A percentile compares a stretch with the other conserved stretches of the same genome.
Conservation (phyloP, 2,329 filamentous ascomycete genomes). For the Fusarium sp. region DNA sequence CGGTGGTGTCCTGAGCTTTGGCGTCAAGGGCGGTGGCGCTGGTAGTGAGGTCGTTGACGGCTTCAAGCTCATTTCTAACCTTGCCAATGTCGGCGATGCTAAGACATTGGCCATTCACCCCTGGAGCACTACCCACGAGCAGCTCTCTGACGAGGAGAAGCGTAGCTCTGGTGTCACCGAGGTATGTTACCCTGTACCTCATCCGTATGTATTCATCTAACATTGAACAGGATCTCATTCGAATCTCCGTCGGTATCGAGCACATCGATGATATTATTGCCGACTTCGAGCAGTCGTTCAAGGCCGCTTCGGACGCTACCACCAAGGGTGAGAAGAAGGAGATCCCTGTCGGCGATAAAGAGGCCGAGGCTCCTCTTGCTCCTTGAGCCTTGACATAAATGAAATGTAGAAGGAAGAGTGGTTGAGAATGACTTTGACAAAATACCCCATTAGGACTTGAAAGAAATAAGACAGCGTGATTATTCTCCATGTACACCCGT, state of each 20-base stretch:
- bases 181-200: conserved; percentile 53
- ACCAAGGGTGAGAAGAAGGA: conserved; percentile 47
- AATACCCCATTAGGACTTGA: conserved; percentile 28
- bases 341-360: conserved; percentile 46
- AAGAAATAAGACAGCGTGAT: conserved; percentile 5
- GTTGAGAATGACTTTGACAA: conserved; percentile 21
- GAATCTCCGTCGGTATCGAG: conserved; percentile 94
- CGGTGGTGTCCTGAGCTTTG: conserved; percentile 92
- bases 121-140: conserved; percentile 95
- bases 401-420: neutral
- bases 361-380: conserved; percentile 51
- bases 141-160: conserved; percentile 86
- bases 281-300: conserved; percentile 93
- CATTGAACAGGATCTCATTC: conserved; percentile 77
- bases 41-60: conserved; percentile 91
- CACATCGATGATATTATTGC: conserved; percentile 97
- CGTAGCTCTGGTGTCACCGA: conserved; percentile 83
- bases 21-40: conserved; percentile 87
- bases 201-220: neutral
- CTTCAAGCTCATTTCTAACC: conserved; percentile 94
- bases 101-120: conserved; percentile 97
- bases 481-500: neutral
- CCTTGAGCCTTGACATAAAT: conserved; percentile 13
- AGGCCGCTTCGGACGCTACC: conserved; percentile 63
- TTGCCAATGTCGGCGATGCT: conserved; percentile 95